Evolutionary conservation across 164 flowering plant species (phyloP), one percentile per base, ranked within the genome.

Genomic region (Litsea cubeba): DNA sequence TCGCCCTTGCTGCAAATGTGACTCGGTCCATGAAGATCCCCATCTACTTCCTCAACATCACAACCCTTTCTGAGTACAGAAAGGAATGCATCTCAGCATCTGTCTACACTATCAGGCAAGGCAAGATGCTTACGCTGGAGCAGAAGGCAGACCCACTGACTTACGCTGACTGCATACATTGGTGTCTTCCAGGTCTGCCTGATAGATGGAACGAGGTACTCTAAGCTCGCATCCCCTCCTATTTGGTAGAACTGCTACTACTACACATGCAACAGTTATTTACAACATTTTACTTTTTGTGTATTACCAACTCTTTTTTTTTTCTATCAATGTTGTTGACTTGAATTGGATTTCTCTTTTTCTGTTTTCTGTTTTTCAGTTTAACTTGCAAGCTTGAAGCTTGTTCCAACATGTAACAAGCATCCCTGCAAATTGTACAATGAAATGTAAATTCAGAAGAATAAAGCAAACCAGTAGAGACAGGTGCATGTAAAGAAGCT

Each of bases 21-120:
- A 93, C 88, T 0, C 24, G 24, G 17, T 76, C 88, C 15, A 88
- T 90, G 93, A 88, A 84, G 65, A 80, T 86, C 1, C 90, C 90
- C 0, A 87, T 90, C 1, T 50, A 82, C 73, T 91, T 91, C 72
- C 80, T 91, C 46, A 90, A 95, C 87, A 87, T 93, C 50, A 95
- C 99, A 0, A 71, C 86, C 0, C 85, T 95, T 1, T 93, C 98
- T 0, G 97, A 91, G 81, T 86, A 84, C 78, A 79, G 99, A 8
- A 93, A 93, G 79, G 98, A n/a, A 95, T 68, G 98, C 98, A n/a
- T n/a, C n/a, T n/a, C n/a, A n/a, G 86, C 97, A 3, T 91, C 99
- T 0, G 86, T 91, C 8, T 80, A 93, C 81, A 86, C 92, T 1
- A 83, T 87, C 63, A 84, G 90, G 0, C 90, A 86, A 58, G 96